Evolutionary conservation across 1,284 basidiomycete species (phyloP).

Genomic region (Pseudomicrostroma phylloplanum): DNA sequence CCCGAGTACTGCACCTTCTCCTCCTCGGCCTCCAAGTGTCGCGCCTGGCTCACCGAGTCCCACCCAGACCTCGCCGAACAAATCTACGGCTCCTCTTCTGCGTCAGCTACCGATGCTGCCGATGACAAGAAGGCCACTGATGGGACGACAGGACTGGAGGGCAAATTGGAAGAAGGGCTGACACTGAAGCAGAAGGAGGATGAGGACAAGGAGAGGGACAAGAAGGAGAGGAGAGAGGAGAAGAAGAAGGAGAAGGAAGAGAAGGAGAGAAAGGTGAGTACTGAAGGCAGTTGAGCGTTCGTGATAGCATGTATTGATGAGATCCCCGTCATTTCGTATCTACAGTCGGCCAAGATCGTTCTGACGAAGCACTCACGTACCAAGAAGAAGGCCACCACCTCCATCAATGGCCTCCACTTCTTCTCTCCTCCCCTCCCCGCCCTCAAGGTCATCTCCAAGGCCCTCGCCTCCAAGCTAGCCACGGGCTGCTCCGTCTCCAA

Average conservation of each 20-base stretch:
- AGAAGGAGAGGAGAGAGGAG: constrained; percentile 48
- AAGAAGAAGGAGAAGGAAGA: constrained; percentile 48
- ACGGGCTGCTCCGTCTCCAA: constrained; percentile 49
- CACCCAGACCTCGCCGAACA: constrained; percentile 31
- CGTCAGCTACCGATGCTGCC: constrained; percentile 36
- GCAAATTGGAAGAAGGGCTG: constrained; percentile 4
- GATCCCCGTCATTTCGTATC: constrained; percentile 3
- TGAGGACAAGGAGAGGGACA: constrained; percentile 42
- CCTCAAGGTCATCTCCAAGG: constrained; percentile 46
- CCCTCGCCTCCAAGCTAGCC: constrained; percentile 42
- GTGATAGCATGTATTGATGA: too few species aligned
- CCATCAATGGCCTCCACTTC: constrained; percentile 40
- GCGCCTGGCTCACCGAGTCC: constrained; percentile 33
- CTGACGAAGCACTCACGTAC: constrained; percentile 44
- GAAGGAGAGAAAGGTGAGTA: constrained; percentile 32
- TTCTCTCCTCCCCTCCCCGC: constrained; percentile 47
- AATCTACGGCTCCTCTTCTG: constrained; percentile 29
- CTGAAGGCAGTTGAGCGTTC: too few species aligned
- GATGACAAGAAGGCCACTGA: constrained; percentile 17
- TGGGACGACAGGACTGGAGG: neutral
- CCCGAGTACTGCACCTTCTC: constrained; percentile 50
- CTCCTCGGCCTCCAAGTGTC: constrained; percentile 39
- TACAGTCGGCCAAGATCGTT: constrained; percentile 32
- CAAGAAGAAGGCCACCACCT: constrained; percentile 48
- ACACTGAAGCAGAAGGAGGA: constrained; percentile 41